Base-by-base conservation (phyloP, 495 filamentous ascomycete genomes). In the Podospora didyma region DNA sequence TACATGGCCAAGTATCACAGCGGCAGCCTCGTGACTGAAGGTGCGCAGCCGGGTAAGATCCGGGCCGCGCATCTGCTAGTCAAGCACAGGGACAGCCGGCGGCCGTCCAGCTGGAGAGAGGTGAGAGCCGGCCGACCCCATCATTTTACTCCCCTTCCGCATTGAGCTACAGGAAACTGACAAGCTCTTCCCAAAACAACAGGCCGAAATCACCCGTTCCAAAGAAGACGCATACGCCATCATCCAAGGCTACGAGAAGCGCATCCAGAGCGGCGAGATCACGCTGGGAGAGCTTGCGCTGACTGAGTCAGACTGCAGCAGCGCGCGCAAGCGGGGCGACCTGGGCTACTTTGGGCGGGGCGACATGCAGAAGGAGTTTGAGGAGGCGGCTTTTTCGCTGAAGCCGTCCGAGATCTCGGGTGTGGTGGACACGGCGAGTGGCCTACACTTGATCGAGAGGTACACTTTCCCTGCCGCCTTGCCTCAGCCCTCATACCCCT, bases 321-420 rank as follows among this genome's bases (percentile, higher is more conserved):
- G 90, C 67, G 91, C 93, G 2, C 83, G 90, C 60, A 98, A 97
- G 81, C 84, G 85, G 63, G 94, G 94, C 28, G 95, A 97, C 73
- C 76, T 98, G 79, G 94, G 94, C 1, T 96, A 90, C 71, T 98
- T 98, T 66, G 91, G 90, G 21, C 84, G 75, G 54, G 88, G 90
- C 5, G 94, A 98, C 63, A 98, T 98, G 94, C 94, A 98, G 67
- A 96, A 93, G 78, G 94, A 97, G 73, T 98, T 98, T 61, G 94
- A 97, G 71, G 90, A 96, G 28, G 91, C 92, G 0, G 87, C 93
- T 3, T 97, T 97, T 75, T 85, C 85, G 14, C 74, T 98, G 31
- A 82, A 90, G 68, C 86, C 86, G 0, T 90, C 90, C 20, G 85
- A 97, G 69, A 83, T 98, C 54, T 96, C 90, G 67, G 73, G 79